A percentile compares a stretch with the other conserved stretches of the same genome.
These are phyloP conservation scores for Globisporangium sylvaticum DNA, from an alignment of 352 stramenopile genomes.

Conservation along the genomic window DNA sequence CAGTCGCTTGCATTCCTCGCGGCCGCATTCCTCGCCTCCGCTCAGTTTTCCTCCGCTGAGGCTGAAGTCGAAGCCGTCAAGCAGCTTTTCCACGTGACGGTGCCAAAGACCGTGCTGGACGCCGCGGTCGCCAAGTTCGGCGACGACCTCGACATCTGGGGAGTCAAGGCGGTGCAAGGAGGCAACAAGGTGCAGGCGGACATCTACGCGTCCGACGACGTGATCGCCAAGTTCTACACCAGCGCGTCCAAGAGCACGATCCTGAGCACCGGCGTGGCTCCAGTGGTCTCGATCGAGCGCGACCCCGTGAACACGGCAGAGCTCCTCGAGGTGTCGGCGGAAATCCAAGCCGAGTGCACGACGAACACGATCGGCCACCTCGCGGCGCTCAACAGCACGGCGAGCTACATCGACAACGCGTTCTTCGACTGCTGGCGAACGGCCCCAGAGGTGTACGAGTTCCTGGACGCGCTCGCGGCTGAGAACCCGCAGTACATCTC, in stretches of 20 bases:
- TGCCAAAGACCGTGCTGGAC: constrained; percentile 23
- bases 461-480: constrained; percentile 18
- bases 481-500: constrained; percentile 13
- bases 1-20: constrained; percentile 13
- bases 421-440: constrained; percentile 34
- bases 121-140: constrained; percentile 6
- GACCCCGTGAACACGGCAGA: constrained; percentile 1
- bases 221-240: constrained; percentile 10
- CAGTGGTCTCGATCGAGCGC: background rate
- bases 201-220: constrained; percentile 9
- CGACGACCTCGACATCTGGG: constrained; percentile 13
- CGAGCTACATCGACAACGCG: constrained; percentile 15
- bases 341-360: constrained; percentile 1
- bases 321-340: constrained; percentile 1
- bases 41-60: background rate
- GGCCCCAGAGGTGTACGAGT: constrained; percentile 22
- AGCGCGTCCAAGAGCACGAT: background rate
- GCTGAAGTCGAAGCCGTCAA: constrained; percentile 17
- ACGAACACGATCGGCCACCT: constrained; percentile 4
- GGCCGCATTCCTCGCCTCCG: constrained; percentile 12
- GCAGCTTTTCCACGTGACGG: constrained; percentile 32
- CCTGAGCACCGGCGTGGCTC: background rate
- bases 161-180: background rate
- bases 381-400: background rate
- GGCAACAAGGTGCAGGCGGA: constrained; percentile 3